phyloP scores from a whole-genome alignment of 768 basidiomycete species.

The Leccinum ochraceum region DNA sequence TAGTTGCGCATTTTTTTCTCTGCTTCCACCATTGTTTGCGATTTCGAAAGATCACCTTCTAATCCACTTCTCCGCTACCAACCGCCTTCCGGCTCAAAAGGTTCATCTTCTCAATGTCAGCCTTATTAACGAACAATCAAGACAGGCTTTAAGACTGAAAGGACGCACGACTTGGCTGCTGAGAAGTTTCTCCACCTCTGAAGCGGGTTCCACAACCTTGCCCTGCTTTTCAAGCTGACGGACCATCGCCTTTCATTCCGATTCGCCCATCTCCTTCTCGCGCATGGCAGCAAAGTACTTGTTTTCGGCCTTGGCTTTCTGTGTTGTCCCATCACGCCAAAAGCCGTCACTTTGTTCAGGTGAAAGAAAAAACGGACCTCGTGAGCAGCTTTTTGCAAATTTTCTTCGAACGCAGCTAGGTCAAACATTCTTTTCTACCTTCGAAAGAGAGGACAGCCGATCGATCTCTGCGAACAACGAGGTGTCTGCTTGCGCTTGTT shows the following conservation, averaged over 20 bases:
- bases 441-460: conserved; percentile 84
- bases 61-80: conserved; percentile 30
- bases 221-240: conserved; percentile 60
- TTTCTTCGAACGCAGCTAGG: conserved; percentile 70
- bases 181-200: conserved; percentile 64
- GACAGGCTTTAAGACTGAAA: neutral
- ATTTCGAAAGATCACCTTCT: conserved; percentile 37
- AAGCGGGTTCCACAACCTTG: conserved; percentile 63
- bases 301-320: conserved; percentile 97
- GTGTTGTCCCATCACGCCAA: conserved; percentile 7
- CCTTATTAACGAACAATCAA: conserved; percentile 25
- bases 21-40: conserved; percentile 35
- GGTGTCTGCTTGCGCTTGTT: conserved; percentile 67
- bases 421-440: conserved; percentile 85
- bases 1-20: conserved; percentile 41
- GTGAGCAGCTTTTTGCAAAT: conserved; percentile 56
- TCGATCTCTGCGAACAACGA: conserved; percentile 87
- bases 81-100: conserved; percentile 32
- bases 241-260: conserved; percentile 65
- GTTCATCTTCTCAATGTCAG: conserved; percentile 47
- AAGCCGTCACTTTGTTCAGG: neutral
- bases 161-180: conserved; percentile 57
- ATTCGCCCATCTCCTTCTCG: conserved; percentile 80
- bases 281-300: conserved; percentile 94
- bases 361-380: conserved; percentile 59